Evolutionary conservation across 208 protist genomes (phyloP), one percentile per base, ranked within the genome.

Genomic region (Acanthamoeba lenticulata): DNA sequence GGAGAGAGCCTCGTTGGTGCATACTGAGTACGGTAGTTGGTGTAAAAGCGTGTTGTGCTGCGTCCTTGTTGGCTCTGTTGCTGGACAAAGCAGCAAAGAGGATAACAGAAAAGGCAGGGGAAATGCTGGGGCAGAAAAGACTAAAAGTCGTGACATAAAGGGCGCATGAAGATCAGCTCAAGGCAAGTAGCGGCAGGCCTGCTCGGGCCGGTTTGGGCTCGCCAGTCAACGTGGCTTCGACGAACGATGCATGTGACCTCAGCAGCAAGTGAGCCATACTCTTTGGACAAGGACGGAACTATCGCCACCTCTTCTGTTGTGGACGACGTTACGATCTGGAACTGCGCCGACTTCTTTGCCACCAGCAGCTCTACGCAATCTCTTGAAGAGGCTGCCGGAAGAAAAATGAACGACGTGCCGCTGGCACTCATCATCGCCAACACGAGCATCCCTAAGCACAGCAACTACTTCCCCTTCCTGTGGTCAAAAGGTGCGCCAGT

Each of bases 291-390:
- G 67, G 67, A 44, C 5, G 27, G 19, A 40, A 2, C 34, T 38
- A 32, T 72, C 67, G 9, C 17, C 21, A 72, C 62, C 3, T 17
- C 7, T 13, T 67, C 57, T 0, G 57, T 29, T 9, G 55, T 6
- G 57, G 67, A 77, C 4, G 44, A 85, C 27, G 40, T 55, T 0
- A 85, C 44, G 44, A 38, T 85, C 29, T 85, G 74, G 74, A 55
- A 85, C 74, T 85, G 74, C 34, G 40, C 44, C n/a, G 74, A 85
- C 36, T 85, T 85, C 74, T 85, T 85, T 29, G 74, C 74, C 24
- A 24, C 74, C 27, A 24, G 74, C 74, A 55, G 74, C 19, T 29
- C 21, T 24, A 77, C 67, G 15, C 36, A 77, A n/a, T 17, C 29
- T n/a, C 38, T 77, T n/a, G 67, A 77, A 11, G 67, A 77, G 38